phyloP scores from a whole-genome alignment of 1,284 basidiomycete species.

The Xerocomus nothofagi region DNA sequence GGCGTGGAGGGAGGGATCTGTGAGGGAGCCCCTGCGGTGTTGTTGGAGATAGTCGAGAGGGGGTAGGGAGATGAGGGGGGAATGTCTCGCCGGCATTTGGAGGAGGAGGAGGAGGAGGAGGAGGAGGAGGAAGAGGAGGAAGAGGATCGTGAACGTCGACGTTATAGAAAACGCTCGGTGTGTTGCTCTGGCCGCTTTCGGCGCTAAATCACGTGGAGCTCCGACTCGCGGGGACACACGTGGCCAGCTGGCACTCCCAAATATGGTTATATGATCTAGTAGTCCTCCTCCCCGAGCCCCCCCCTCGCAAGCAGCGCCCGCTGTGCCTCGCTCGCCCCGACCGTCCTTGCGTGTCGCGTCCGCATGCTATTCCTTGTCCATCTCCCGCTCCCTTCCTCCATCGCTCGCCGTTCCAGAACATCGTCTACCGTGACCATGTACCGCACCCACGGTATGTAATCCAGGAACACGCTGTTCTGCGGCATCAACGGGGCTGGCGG shows the following conservation, averaged over 20 bases:
- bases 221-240: slow-evolving; percentile 33
- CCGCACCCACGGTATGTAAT: slow-evolving; percentile 73
- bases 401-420: slow-evolving; percentile 36
- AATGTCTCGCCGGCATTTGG: slow-evolving; percentile 33
- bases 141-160: slow-evolving; percentile 18
- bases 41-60: slow-evolving; percentile 76
- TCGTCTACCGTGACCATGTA: slow-evolving; percentile 74
- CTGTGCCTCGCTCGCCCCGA: slow-evolving; percentile 42
- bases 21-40: slow-evolving; percentile 76
- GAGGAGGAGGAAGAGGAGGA: slow-evolving; percentile 8
- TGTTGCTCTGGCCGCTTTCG: slow-evolving; percentile 26
- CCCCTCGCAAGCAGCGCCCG: slow-evolving; percentile 35
- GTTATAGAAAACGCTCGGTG: slow-evolving; percentile 37
- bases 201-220: slow-evolving; percentile 32
- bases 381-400: slow-evolving; percentile 38
- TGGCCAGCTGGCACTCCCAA: slow-evolving; percentile 21
- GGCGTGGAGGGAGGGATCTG: slow-evolving; percentile 74
- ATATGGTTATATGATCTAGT: slow-evolving; percentile 19
- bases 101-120: slow-evolving; percentile 5
- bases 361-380: slow-evolving; percentile 58
- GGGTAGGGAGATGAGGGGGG: slow-evolving; percentile 53
- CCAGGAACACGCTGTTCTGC: slow-evolving; percentile 51
- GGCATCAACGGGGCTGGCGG: slow-evolving; percentile 36
- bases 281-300: slow-evolving; percentile 10
- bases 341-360: slow-evolving; percentile 41